Evolutionary conservation across 495 filamentous ascomycete genomes (phyloP), one percentile per base, ranked within the genome.

Genomic region (Penicillium odoratum): DNA sequence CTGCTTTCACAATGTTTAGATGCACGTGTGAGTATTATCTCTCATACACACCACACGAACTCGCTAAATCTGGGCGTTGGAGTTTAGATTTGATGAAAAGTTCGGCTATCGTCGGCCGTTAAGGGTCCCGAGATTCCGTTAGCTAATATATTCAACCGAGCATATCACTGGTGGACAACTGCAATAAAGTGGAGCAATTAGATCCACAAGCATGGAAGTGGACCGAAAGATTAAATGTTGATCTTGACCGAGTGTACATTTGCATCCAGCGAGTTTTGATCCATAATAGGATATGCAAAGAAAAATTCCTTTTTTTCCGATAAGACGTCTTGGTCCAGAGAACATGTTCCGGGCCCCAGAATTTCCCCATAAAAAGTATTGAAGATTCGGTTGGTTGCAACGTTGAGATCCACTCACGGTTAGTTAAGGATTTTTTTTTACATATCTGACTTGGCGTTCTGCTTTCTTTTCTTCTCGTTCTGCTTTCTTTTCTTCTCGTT

Each of bases 141-240:
- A 62, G 42, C 34, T 67, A 67, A 67, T 67, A 56, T 53, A 51
- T 53, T 43, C 31, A 38, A n/a, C 59, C 60, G 62, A 67, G 3
- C 0, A 3, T 1, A 0, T 60, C 6, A 58, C 62, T 67, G 59
- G 65, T n/a, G 0, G 0, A 1, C 4, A 5, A 0, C 3, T 43
- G 8, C 33, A 29, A n/a, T 7, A 58, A 46, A 51, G 54, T 57
- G 50, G 31, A 45, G 3, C 0, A 7, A 1, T 21, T 16, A 1
- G 48, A 21, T 25, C 57, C 64, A 53, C 48, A 18, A 13, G 47
- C 45, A 21, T 56, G 11, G 53, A 46, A 59, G 65, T 60, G 56
- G 65, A 34, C 29, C 56, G 40, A 28, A 43, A 11, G 51, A 65
- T 67, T 67, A 67, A 62, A 48, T 58, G 16, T 48, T 34, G 53